Base-by-base conservation (phyloP, 495 filamentous ascomycete genomes). In the Corynascus novoguineensis region DNA sequence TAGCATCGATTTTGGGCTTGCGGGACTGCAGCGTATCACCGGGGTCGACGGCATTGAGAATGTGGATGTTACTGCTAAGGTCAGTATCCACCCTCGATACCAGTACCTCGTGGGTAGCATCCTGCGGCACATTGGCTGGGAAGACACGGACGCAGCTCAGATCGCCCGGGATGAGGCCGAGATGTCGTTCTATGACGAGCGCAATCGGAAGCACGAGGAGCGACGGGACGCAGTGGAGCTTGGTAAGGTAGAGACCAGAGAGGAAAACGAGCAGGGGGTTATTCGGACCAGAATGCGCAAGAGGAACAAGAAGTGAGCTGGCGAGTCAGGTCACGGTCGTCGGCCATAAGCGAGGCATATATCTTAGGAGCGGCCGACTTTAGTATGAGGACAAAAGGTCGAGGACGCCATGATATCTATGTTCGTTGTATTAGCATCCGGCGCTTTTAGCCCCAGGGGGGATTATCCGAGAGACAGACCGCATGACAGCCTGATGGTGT, bases 41-140 rank as follows among this genome's bases (percentile, higher is more conserved):
- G 81, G 78, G 24, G 75, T 82, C 25, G 71, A 73, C 34, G 76
- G 80, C 21, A 71, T 86, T 56, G 78, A 83, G 64, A 84, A 83
- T 58, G 70, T 81, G 53, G 75, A 84, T 59, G 75, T 81, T 46
- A 79, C 77, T 61, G 73, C 76, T 51, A 67, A 79, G 53, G 71
- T 83, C 35, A 78, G 66, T 40, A 75, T 78, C 47, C 82, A 86
- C 62, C 61, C 79, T 47, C 66, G 75, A 58, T 84, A 84, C 67
- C 75, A 75, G 48, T 75, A 75, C 64, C 71, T 82, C 25, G 68
- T 78, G 28, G 81, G 82, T 25, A 73, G 65, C 41, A 77, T 84
- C 55, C 63, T 86, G 51, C 72, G 73, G 55, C 74, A 74, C 60
- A 70, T 83, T 51, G 75, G 76, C 34, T 83, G 81, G 70, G 81